Conservation (phyloP, 208 protist species). For the Wallacemonas collosoma region DNA sequence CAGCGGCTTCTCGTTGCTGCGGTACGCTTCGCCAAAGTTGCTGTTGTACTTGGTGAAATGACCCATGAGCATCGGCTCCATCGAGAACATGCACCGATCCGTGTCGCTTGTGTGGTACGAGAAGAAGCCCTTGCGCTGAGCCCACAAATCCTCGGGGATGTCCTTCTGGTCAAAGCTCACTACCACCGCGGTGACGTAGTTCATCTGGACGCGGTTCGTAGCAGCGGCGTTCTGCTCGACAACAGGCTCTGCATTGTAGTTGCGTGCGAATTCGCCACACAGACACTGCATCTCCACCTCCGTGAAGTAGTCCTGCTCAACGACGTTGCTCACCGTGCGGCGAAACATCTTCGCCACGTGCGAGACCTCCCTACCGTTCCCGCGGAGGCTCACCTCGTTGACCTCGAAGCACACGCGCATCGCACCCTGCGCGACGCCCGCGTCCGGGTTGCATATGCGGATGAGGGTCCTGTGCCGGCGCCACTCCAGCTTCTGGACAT, state of each 20-base stretch:
- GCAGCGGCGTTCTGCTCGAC: slow-evolving; percentile 19
- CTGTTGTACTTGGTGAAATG: slow-evolving; percentile 86
- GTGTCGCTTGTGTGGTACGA: slow-evolving; percentile 64
- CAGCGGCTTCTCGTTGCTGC: slow-evolving; percentile 43
- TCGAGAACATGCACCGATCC: slow-evolving; percentile 56
- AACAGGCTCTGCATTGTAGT: slow-evolving; percentile 43
- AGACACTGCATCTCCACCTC: slow-evolving; percentile 67
- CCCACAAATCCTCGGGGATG: slow-evolving; percentile 41
- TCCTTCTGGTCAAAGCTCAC: slow-evolving; percentile 39
- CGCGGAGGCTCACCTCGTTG: slow-evolving; percentile 48
- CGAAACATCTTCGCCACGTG: slow-evolving; percentile 80
- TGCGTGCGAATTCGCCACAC: slow-evolving; percentile 47
- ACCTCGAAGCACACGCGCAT: slow-evolving; percentile 83
- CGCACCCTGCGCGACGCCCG: slow-evolving; percentile 52
- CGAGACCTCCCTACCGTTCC: slow-evolving; percentile 31
- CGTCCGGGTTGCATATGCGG: slow-evolving; percentile 42
- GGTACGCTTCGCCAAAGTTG: slow-evolving; percentile 71
- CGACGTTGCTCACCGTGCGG: slow-evolving; percentile 52
- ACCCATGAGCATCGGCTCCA: slow-evolving; percentile 65
- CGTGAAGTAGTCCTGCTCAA: slow-evolving; percentile 79
- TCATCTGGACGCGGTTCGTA: slow-evolving; percentile 31
- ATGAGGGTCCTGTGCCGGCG: slow-evolving; percentile 32
- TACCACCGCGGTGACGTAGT: slow-evolving; percentile 42
- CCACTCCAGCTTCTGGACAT: slow-evolving; percentile 46
- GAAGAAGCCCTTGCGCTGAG: slow-evolving; percentile 57